Percentiles rank a stretch among this genome's conserved stretches.
These are phyloP conservation scores for Plantago major DNA, from an alignment of 257 asterid species.

Conservation along the genomic window DNA sequence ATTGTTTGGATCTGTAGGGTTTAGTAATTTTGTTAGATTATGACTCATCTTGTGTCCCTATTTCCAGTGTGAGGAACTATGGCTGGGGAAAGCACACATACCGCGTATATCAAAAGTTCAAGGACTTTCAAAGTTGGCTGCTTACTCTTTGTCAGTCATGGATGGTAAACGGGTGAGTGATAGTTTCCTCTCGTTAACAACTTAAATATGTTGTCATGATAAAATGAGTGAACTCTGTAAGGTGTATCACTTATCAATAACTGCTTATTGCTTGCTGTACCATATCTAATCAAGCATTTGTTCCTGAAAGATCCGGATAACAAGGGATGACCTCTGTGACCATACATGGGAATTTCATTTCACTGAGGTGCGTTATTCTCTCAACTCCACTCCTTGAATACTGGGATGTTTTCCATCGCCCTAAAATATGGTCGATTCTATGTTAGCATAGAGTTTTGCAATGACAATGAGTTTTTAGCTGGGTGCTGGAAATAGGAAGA, in stretches of 20 bases:
- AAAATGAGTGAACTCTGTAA: not conserved
- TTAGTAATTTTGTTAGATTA: not conserved
- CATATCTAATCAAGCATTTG: conserved; percentile 19
- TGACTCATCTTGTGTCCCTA: not conserved
- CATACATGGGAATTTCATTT: conserved; percentile 78
- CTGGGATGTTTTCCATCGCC: not conserved
- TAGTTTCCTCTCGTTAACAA: not conserved
- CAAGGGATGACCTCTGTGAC: conserved; percentile 61
- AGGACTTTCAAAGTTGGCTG: conserved; percentile 50
- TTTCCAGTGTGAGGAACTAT: conserved; percentile 65
- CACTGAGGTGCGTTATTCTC: conserved; percentile 41
- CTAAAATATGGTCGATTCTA: too few species aligned
- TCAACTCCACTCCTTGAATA: too few species aligned
- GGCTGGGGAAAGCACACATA: conserved; percentile 76
- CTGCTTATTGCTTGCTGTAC: conserved; percentile 7
- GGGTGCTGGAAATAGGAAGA: too few species aligned
- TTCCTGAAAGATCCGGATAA: conserved; percentile 61
- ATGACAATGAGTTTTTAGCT: too few species aligned
- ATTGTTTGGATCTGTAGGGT: not conserved
- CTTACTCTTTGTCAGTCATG: conserved; percentile 53
- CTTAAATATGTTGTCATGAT: too few species aligned
- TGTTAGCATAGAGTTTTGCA: too few species aligned
- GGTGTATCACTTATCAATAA: not conserved
- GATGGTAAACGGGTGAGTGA: conserved; percentile 71
- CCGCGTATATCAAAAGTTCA: conserved; percentile 57